phyloP scores from a whole-genome alignment of 257 asterid species.

The Rhazya stricta region DNA sequence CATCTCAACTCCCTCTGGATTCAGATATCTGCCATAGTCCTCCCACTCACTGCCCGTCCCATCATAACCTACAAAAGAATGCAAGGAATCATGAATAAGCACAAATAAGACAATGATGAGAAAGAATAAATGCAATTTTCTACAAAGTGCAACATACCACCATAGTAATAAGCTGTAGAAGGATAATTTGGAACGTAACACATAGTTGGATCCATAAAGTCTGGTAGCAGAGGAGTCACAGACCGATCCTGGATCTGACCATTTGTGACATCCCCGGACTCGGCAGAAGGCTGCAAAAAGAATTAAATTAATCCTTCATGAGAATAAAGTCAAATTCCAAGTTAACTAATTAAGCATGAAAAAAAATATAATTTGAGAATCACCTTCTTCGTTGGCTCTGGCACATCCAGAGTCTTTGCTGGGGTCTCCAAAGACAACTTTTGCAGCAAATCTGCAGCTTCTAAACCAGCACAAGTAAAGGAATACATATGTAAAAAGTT shows the following conservation, averaged over 20 bases:
- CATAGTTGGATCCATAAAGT: constrained; percentile 32
- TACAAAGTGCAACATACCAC: constrained; percentile 16
- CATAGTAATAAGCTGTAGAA: constrained; percentile 32
- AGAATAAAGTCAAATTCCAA: background rate
- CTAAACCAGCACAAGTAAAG: constrained; percentile 27
- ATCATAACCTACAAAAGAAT: constrained; percentile 21
- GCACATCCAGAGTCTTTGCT: constrained; percentile 24
- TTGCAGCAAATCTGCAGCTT: constrained; percentile 36
- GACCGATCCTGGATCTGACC: constrained; percentile 39
- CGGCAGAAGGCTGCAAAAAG: background rate
- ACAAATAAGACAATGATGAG: background rate
- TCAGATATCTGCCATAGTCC: constrained; percentile 33
- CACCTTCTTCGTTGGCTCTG: constrained; percentile 33
- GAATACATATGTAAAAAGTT: constrained; percentile 22
- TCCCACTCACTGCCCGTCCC: constrained; percentile 37
- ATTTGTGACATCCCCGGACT: constrained; percentile 2
- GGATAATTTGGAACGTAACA: constrained; percentile 36
- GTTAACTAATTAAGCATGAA: background rate
- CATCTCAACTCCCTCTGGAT: constrained; percentile 31
- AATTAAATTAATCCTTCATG: background rate
- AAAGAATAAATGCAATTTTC: background rate
- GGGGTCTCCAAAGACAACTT: constrained; percentile 32
- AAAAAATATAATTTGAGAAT: background rate
- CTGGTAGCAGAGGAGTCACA: constrained; percentile 24
- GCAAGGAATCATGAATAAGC: background rate